Evolutionary conservation across 2,329 filamentous ascomycete genomes (phyloP).

Genomic region (Endothia cerciana): DNA sequence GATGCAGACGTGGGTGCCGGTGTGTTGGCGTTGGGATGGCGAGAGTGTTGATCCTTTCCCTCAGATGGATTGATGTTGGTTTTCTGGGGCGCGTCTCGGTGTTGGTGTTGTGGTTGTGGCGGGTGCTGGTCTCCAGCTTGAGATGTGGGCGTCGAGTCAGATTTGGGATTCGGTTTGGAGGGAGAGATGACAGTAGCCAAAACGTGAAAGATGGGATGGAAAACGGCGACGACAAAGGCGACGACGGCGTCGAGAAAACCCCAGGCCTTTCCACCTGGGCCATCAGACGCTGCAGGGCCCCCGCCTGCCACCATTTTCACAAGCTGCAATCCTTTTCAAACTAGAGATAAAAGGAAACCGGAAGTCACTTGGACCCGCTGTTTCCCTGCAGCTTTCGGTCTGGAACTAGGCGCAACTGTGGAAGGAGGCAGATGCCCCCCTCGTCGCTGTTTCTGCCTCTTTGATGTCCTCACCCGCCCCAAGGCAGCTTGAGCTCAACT

Average conservation of each 20-base stretch:
- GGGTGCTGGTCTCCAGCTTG: not conserved
- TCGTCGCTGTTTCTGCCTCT: not conserved
- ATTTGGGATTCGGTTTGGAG: slow-evolving; percentile 15
- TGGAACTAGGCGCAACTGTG: not conserved
- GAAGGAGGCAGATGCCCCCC: not conserved
- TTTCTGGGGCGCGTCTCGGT: not conserved
- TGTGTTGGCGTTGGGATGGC: not conserved
- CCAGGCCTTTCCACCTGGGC: slow-evolving; percentile 22
- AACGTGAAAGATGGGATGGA: slow-evolving; percentile 24
- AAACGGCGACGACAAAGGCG: slow-evolving; percentile 26
- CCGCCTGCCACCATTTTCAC: slow-evolving; percentile 24
- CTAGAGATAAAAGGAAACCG: not conserved
- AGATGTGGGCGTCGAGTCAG: slow-evolving; percentile 15
- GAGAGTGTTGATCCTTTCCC: not conserved
- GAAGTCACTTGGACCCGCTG: slow-evolving; percentile 23
- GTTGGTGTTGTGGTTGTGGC: not conserved
- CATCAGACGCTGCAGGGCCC: slow-evolving; percentile 17
- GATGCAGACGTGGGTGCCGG: not conserved
- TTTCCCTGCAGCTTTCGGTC: not conserved
- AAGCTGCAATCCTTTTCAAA: not conserved
- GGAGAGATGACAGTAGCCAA: slow-evolving; percentile 22
- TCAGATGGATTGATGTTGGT: not conserved
- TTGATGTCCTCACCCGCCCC: not conserved
- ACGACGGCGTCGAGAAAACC: slow-evolving; percentile 23
- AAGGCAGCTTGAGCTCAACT: not conserved